Evolutionary conservation across 2,329 filamentous ascomycete species (phyloP), one percentile per base, ranked within the genome.

Genomic region (Pseudogymnoascus sp.): DNA sequence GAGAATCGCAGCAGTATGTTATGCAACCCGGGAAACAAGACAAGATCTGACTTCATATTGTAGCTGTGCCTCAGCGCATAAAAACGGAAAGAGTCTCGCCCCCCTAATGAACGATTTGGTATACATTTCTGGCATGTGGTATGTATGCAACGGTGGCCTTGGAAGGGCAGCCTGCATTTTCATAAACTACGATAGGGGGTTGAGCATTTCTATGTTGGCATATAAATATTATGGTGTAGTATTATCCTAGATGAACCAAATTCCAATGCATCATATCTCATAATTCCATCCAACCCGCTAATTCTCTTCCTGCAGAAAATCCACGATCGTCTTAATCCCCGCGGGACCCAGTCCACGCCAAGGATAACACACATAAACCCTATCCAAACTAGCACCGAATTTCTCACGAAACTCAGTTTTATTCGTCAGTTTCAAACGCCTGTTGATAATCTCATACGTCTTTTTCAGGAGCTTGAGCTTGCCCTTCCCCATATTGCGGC

Each of bases 321-420:
- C 89, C 77, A 96, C 81, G 69, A 97, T 86, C n/a, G 92, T 91
- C 73, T 89, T 86, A 66, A 92, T 86, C 47, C 92, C 93, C 66
- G 87, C 85, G 54, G 93, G 86, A 1, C 91, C 91, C 29, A 97
- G 81, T 6, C 93, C 92, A 71, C 92, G 87, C 64, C 89, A 87
- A 42, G 93, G 93, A 76, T 96, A 97, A 73, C 90, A 92, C 68
- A 97, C 91, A 76, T 91, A 97, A 29, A 93, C 86, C 59, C 89
- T 86, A 71, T 96, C 92, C 66, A 93, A 91, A 64, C 85, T 79
- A 4, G 90, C 90, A 62, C 93, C 93, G 74, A 97, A 85, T 81
- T 97, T 97, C 78, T 90, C 88, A 66, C 93, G 82, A 79, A 97
- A 97, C 74, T 93, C 91, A 62, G 85, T 88, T 84, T 96, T 96